These are phyloP conservation scores for Xerocomellus intermedius DNA, from an alignment of 768 basidiomycete genomes.

Conservation along the genomic window DNA sequence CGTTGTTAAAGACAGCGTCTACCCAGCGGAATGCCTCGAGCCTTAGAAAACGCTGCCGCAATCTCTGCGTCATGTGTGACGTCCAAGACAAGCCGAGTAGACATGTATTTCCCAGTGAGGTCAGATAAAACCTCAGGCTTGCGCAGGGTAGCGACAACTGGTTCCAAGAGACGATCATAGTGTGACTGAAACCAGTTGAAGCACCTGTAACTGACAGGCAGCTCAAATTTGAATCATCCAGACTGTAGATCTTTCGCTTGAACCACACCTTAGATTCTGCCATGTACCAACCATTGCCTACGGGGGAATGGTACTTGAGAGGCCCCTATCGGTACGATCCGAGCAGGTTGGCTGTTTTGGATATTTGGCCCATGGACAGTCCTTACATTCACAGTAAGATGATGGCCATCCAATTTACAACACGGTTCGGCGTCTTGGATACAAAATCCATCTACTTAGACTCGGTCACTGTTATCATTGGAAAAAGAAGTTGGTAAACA, in stretches of 20 bases:
- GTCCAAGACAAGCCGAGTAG: background rate
- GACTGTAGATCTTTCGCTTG: background rate
- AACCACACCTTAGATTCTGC: background rate
- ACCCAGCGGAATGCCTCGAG: background rate
- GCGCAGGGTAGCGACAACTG: background rate
- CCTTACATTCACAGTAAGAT: background rate
- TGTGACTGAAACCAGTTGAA: background rate
- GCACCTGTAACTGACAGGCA: background rate
- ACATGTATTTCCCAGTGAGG: background rate
- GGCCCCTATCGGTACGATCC: no score
- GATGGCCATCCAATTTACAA: background rate
- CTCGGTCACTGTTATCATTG: background rate
- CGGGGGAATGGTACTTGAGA: no score
- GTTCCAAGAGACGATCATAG: background rate
- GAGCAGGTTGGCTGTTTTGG: no score
- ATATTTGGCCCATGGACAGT: no score
- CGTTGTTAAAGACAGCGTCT: background rate
- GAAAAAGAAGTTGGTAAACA: background rate
- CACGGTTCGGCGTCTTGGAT: background rate
- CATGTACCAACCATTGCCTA: no score
- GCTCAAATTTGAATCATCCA: background rate
- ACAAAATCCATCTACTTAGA: background rate
- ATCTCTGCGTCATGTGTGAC: background rate
- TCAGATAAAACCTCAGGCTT: background rate
- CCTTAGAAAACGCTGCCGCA: background rate